Conservation (phyloP, 352 stramenopile genomes). For the Thalassiosira mediterranea region DNA sequence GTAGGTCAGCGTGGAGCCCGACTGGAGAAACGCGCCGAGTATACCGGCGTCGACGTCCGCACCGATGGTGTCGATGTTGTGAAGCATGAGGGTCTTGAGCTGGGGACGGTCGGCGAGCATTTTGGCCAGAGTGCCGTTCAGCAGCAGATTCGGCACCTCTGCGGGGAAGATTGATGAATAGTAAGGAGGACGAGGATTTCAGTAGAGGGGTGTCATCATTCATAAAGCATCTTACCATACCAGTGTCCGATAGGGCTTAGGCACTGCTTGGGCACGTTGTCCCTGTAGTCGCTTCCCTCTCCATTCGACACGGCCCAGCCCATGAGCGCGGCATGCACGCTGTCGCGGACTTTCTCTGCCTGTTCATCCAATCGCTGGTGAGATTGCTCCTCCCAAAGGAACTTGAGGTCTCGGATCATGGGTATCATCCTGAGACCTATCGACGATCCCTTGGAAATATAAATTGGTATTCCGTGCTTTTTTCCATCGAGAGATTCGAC, state of each 20-base stretch:
- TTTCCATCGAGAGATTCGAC: conserved; percentile 48
- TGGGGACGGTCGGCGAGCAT: conserved; percentile 61
- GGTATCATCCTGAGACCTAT: conserved; percentile 68
- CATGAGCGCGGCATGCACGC: conserved; percentile 50
- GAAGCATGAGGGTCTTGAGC: conserved; percentile 68
- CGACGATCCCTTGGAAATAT: conserved; percentile 55
- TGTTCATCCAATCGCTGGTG: conserved; percentile 67
- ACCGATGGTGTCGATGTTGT: conserved; percentile 76
- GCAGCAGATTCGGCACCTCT: conserved; percentile 68
- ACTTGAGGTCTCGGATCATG: conserved; percentile 59
- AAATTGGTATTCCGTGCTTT: conserved; percentile 37
- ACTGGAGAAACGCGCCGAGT: conserved; percentile 58
- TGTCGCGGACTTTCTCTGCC: conserved; percentile 65
- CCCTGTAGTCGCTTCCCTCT: conserved; percentile 61
- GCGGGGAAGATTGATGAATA: too few species aligned
- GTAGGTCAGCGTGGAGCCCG: conserved; percentile 48
- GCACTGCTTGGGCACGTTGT: conserved; percentile 65
- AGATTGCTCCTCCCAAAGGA: conserved; percentile 62
- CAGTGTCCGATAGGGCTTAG: conserved; percentile 70
- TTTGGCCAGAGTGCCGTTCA: conserved; percentile 61
- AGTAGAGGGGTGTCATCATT: too few species aligned
- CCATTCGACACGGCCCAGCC: conserved; percentile 57
- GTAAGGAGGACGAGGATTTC: too few species aligned
- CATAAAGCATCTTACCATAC: too few species aligned
- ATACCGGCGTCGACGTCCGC: conserved; percentile 61